phyloP scores from a whole-genome alignment of 1,284 basidiomycete genomes.

The Pyrrhoderma lamaoense region DNA sequence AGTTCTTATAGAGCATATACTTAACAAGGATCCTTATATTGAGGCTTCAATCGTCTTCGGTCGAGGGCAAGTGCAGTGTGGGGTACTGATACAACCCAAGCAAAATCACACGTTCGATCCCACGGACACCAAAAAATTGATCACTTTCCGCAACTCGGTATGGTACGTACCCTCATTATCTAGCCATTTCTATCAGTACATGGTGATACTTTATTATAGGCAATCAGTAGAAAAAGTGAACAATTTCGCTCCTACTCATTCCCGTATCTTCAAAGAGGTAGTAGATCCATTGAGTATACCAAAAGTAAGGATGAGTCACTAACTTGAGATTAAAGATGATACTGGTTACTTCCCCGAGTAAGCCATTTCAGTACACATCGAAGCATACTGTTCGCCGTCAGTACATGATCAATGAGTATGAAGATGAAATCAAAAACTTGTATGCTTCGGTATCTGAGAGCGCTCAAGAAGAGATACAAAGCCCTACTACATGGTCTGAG shows the following conservation, averaged over 20 bases:
- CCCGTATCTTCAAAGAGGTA: slow-evolving; percentile 10
- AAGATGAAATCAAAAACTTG: slow-evolving; percentile 15
- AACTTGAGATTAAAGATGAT: slow-evolving; percentile 20
- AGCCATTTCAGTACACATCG: slow-evolving; percentile 19
- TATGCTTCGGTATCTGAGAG: slow-evolving; percentile 18
- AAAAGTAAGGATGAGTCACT: too few species aligned
- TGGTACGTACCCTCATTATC: slow-evolving; percentile 11
- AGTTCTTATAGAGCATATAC: slow-evolving; percentile 29
- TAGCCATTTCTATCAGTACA: neutral
- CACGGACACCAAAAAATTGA: slow-evolving; percentile 1
- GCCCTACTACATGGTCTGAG: slow-evolving; percentile 16
- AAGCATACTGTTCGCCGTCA: slow-evolving; percentile 18
- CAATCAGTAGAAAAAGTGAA: slow-evolving; percentile 1
- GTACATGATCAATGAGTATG: slow-evolving; percentile 16
- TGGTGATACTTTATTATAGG: neutral
- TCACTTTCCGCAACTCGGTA: slow-evolving; percentile 1
- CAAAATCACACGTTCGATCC: slow-evolving; percentile 20
- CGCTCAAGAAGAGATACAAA: slow-evolving; percentile 10
- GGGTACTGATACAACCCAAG: slow-evolving; percentile 35
- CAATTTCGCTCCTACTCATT: slow-evolving; percentile 1
- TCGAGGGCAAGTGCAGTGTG: slow-evolving; percentile 34
- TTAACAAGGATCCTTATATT: slow-evolving; percentile 30
- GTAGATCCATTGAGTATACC: too few species aligned
- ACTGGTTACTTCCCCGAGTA: slow-evolving; percentile 13
- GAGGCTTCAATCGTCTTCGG: slow-evolving; percentile 32